Evolutionary conservation across 352 stramenopile species (phyloP), one percentile per base, ranked within the genome.

Genomic region (Phytophthora cryptogea): DNA sequence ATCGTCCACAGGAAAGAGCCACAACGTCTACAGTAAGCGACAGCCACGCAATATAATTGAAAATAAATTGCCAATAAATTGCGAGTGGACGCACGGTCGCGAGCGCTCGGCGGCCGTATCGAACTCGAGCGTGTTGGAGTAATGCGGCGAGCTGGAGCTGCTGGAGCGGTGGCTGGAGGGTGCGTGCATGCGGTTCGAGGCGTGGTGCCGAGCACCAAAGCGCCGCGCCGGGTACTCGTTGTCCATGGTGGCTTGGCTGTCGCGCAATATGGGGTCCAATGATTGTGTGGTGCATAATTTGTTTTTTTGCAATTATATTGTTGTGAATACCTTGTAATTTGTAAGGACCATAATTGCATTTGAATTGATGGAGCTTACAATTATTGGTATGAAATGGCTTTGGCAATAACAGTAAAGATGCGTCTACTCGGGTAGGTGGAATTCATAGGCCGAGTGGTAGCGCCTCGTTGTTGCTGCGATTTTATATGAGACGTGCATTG

Each of bases 71-170:
- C 4, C 2, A 54, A 42, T 6, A 35, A 45, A 35, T 13, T 23
- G 14, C 4, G 44, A 35, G 4, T 23, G n/a, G 10, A 64, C 45
- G 44, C 20, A 55, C 43, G 5, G 26, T 30, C 58, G 39, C n/a
- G 59, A 45, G 32, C 42, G 51, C 14, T 64, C 40, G 14, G 54
- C 54, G 5, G 56, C 50, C 5, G 41, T 20, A 0, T 31, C 17
- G 42, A 70, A 63, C n/a, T 50, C 59, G 20, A 43, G 33, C 2
- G 59, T 66, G 14, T 69, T 44, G 27, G 17, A 20, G n/a, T 36
- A 16, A 16, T 47, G 20, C 20, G 20, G 20, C 20, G 20, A 59
- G 8, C 11, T 9, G 0, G 31, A 52, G 7, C 17, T 35, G 7
- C 8, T 30, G 3, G 2, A 5, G 8, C 33, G 46, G 0, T 43